A percentile compares a stretch with the other conserved stretches of the same genome.
phyloP scores from a whole-genome alignment of 306 rosid genomes.

The Ormosia semicastrata region DNA sequence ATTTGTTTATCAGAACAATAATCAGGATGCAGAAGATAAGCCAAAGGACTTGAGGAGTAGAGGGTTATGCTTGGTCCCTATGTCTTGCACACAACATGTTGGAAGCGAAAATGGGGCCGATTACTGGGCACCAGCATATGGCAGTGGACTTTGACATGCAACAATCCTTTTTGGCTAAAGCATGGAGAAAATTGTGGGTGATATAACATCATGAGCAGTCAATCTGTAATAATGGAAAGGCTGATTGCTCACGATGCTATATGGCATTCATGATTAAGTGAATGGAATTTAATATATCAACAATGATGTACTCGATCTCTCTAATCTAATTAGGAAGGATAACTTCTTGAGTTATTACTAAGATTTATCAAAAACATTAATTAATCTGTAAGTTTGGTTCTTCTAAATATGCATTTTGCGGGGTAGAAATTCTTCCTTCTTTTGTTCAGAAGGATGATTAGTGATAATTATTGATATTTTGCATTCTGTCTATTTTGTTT shows the following conservation, averaged over 20 bases:
- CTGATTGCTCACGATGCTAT: slow-evolving; percentile 88
- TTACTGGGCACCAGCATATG: slow-evolving; percentile 80
- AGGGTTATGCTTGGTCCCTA: slow-evolving; percentile 85
- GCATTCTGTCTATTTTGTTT: background rate
- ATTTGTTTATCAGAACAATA: background rate
- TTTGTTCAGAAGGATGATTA: background rate
- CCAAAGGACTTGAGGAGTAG: slow-evolving; percentile 66
- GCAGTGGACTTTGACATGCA: slow-evolving; percentile 39
- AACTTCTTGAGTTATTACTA: slow-evolving; percentile 1
- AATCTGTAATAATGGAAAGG: slow-evolving; percentile 49
- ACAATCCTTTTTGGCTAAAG: background rate
- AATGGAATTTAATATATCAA: background rate
- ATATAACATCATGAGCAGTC: slow-evolving; percentile 73
- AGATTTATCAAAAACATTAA: background rate
- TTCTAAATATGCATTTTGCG: slow-evolving; percentile 4
- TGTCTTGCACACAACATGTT: slow-evolving; percentile 74
- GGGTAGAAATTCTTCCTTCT: background rate
- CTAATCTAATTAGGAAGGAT: slow-evolving; percentile 32
- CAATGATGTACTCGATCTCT: background rate
- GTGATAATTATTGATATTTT: background rate
- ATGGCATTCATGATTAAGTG: slow-evolving; percentile 6
- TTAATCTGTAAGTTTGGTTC: background rate
- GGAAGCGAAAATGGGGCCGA: slow-evolving; percentile 79
- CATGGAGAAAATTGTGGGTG: slow-evolving; percentile 5
- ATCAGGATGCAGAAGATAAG: slow-evolving; percentile 40